Evolutionary conservation across 2,329 filamentous ascomycete species (phyloP).

Genomic region (Sclerotiophoma versabilis): DNA sequence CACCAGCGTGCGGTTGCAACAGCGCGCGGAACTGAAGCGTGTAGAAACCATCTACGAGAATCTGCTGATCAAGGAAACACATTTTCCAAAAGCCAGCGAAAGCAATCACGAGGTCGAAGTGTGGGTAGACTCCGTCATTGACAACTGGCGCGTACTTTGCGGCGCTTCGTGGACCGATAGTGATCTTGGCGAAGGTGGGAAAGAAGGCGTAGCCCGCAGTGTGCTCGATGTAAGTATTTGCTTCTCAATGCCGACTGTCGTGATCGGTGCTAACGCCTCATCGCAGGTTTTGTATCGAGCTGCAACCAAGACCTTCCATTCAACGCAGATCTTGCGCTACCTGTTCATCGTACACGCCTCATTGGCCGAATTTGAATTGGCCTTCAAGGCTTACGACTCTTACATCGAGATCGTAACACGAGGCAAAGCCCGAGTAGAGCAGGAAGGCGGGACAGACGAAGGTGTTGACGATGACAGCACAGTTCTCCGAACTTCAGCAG

Average conservation of each 20-base stretch:
- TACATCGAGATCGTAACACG: conserved; percentile 88
- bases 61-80: conserved; percentile 77
- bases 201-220: conserved; percentile 74
- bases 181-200: conserved; percentile 82
- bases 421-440: conserved; percentile 82
- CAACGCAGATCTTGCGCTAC: conserved; percentile 83
- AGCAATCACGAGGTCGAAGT: conserved; percentile 79
- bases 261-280: conserved; percentile 5
- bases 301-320: conserved; percentile 94
- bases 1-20: conserved; percentile 48
- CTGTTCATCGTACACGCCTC: conserved; percentile 88
- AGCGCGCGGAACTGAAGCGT: conserved; percentile 78
- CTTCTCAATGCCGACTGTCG: neutral
- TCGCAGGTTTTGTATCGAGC: conserved; percentile 83
- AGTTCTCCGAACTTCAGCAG: conserved; percentile 77
- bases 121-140: conserved; percentile 80
- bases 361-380: conserved; percentile 89
- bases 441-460: conserved; percentile 71
- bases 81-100: conserved; percentile 85
- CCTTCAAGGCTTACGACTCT: conserved; percentile 88
- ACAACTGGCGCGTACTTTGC: conserved; percentile 84
- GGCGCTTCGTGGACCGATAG: conserved; percentile 80
- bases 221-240: conserved; percentile 68
- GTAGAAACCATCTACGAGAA: conserved; percentile 82
- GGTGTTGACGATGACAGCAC: conserved; percentile 80